Base-by-base conservation (phyloP, 179 eudicot species). In the Beta lomatogona region DNA sequence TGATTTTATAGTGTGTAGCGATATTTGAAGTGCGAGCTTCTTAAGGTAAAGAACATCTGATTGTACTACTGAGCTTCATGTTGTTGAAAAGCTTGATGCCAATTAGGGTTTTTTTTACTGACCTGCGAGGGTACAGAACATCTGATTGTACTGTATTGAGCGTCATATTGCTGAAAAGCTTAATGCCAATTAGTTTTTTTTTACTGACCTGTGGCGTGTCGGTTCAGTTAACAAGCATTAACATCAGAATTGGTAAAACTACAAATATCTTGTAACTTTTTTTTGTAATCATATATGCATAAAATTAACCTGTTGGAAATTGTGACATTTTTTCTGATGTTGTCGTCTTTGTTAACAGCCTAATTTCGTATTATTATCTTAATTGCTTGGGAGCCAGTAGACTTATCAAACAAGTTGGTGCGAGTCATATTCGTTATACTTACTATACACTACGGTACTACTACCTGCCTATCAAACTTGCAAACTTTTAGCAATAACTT, bases 11-110 rank as follows among this genome's bases (percentile, higher is more conserved):
- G 22, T 46, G 25, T 64, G 22, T 0, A 7, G 15, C 14, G n/a
- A 14, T 53, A 6, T 44, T 22, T 25, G 22, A 9, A 45, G 21
- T 58, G 3, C 53, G 72, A 75, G 58, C 59, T 25, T 41, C 18
- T 14, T 9, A 14, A 14, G 19, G 59, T 16, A 50, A 50, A 65
- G 46, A 65, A 22, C 12, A 3, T 77, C 21, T 54, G 61, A 18
- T 36, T 72, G 57, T 54, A 46, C 12, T 59, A 53, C 50, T 53
- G 64, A 67, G 63, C 54, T 52, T 36, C 12, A 31, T 28, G 28
- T 57, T 45, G 36, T 53, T 70, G 69, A 70, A 36, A 58, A 70
- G 58, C 55, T 69, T 58, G 54, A 79, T 71, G 74, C 61, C 71
- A 63, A 13, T 48, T 25, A 46, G 57, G 77, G 9, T 16, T 22